These are phyloP conservation scores for Austroboletus eburneus DNA, from an alignment of 768 basidiomycete species.

Conservation along the genomic window DNA sequence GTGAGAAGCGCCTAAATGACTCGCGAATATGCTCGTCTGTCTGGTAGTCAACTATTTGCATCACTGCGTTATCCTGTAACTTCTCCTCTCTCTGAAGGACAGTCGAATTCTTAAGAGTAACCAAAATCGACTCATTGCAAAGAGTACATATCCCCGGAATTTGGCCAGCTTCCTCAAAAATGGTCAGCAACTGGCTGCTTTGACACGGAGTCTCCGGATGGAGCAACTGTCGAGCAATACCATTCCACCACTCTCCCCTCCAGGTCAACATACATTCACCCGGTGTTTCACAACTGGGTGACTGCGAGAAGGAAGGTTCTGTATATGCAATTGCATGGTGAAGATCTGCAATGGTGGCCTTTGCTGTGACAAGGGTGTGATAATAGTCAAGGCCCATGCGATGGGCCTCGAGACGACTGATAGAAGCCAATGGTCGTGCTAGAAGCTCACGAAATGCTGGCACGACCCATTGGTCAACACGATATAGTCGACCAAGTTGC, in stretches of 20 bases:
- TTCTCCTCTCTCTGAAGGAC: too few species aligned
- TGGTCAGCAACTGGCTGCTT: too few species aligned
- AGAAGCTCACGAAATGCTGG: conserved; percentile 4
- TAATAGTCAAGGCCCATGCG: conserved; percentile 4
- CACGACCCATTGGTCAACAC: conserved; percentile 6
- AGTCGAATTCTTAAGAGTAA: too few species aligned
- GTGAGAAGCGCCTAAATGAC: too few species aligned
- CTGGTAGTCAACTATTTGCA: too few species aligned
- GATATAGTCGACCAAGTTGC: conserved; percentile 3
- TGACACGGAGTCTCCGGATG: conserved; percentile 1
- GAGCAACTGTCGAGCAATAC: neutral
- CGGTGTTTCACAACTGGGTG: neutral
- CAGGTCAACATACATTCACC: neutral
- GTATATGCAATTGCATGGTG: conserved; percentile 5
- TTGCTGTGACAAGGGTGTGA: conserved; percentile 1
- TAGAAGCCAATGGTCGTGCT: neutral
- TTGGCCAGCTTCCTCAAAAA: too few species aligned
- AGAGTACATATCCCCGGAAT: too few species aligned
- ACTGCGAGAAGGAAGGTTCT: neutral
- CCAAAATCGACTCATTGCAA: too few species aligned
- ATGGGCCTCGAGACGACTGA: neutral
- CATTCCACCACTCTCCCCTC: conserved; percentile 13
- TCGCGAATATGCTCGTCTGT: too few species aligned
- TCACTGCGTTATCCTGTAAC: too few species aligned
- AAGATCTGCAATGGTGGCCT: neutral